Evolutionary conservation across 2,329 filamentous ascomycete genomes (phyloP), one percentile per base, ranked within the genome.

Genomic region (Alternaria rosae): DNA sequence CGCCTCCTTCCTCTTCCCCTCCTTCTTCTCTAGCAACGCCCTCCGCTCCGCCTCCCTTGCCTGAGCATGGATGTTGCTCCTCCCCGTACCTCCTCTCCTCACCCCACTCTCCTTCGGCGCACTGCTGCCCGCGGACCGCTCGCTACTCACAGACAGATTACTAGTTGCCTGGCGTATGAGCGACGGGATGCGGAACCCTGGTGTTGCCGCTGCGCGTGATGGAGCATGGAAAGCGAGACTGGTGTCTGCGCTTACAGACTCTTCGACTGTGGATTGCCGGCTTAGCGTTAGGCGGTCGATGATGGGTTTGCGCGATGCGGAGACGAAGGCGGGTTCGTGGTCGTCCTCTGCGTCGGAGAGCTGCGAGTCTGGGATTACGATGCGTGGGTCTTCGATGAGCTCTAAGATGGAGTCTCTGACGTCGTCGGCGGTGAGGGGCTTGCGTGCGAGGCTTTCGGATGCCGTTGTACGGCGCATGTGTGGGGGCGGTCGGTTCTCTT

Each of bases 341-440:
- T 84, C 60, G 26, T 79, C 77, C 21, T 82, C 81, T 0, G 80
- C 81, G 44, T 79, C 75, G 35, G 71, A 64, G 64, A 69, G 71
- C 65, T 81, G 74, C 15, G 86, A 85, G 59, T 87, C 84, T 25
- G 87, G 86, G 44, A 91, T 88, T 7, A 82, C 74, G n/a, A 82
- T 75, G 17, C 70, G 70, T 0, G 84, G 83, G 41, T 87, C 86
- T 54, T 97, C 93, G 15, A 97, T 89, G 10, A 97, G 85, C 77
- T 91, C 92, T 5, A 92, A 96, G 7, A 97, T 83, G 0, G 92
- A 92, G 76, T 94, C 88, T 59, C 93, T 89, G 65, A 97, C 91
- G 73, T 97, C 92, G 26, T 89, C 88, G 10, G 97, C 82, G 17
- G 89, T 91, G 6, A 90, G 85, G 0, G 93, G 92, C 70, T 89